Conservation (phyloP, 2,329 filamentous ascomycete genomes). For the Hypomyces perniciosus region DNA sequence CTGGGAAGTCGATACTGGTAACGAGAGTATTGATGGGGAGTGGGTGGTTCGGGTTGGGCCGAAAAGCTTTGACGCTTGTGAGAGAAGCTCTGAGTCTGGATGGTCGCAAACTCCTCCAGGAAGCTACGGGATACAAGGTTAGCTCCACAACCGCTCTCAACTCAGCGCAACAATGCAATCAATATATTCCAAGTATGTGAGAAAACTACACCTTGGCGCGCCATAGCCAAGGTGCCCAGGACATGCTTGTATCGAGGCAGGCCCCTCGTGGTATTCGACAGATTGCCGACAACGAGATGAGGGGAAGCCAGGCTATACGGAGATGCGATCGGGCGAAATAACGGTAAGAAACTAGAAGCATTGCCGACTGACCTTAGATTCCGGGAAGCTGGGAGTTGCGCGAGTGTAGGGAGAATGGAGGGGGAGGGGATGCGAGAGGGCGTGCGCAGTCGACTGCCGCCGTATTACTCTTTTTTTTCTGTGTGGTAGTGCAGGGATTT, state of each 20-base stretch:
- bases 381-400: background rate
- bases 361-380: background rate
- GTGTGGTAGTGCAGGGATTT: constrained; percentile 25
- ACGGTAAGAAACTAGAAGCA: background rate
- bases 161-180: background rate
- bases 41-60: background rate
- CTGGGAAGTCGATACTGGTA: constrained; percentile 8
- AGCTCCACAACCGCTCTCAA: background rate
- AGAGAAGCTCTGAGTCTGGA: background rate
- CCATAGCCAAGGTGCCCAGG: background rate
- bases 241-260: too few relatives aligned
- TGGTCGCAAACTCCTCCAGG: background rate
- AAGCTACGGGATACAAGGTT: background rate
- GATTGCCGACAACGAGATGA: too few relatives aligned
- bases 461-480: constrained; percentile 24
- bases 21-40: background rate
- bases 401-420: constrained; percentile 5
- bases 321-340: background rate
- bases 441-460: constrained; percentile 14
- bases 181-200: too few relatives aligned
- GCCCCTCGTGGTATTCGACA: too few relatives aligned
- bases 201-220: background rate
- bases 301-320: background rate
- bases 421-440: constrained; percentile 1
- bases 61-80: constrained; percentile 1